Percentiles rank a stretch among this genome's conserved stretches.
Conservation (phyloP, 495 filamentous ascomycete species). For the Rhypophila decipiens region DNA sequence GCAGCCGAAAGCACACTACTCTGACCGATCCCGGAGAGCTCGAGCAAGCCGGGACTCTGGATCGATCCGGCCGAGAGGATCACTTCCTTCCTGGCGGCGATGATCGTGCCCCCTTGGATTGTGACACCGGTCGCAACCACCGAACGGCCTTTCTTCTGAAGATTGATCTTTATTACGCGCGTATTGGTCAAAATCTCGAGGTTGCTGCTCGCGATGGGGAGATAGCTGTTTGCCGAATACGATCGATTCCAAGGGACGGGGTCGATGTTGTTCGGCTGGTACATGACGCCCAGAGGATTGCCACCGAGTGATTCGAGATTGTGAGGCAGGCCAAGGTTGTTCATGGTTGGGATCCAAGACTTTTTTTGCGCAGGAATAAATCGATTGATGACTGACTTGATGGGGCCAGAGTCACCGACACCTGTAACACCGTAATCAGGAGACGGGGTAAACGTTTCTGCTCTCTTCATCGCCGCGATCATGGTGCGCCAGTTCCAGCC, state of each 20-base stretch:
- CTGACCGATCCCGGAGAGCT: conserved; percentile 51
- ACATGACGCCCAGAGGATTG: conserved; percentile 30
- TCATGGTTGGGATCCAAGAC: conserved; percentile 24
- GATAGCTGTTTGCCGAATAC: conserved; percentile 27
- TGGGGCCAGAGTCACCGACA: conserved; percentile 18
- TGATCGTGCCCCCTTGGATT: conserved; percentile 16
- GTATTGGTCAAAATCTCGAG: conserved; percentile 16
- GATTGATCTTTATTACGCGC: conserved; percentile 16
- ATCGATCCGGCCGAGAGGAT: conserved; percentile 50
- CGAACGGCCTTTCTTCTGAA: conserved; percentile 6
- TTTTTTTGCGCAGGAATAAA: conserved; percentile 21
- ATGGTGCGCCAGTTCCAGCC: conserved; percentile 51
- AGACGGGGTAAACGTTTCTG: conserved; percentile 27
- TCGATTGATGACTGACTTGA: conserved; percentile 28
- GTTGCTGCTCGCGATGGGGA: conserved; percentile 15
- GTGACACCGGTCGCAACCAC: conserved; percentile 22
- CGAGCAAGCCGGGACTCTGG: conserved; percentile 46
- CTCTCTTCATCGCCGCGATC: conserved; percentile 26
- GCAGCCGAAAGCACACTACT: conserved; percentile 27
- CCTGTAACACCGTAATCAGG: conserved; percentile 8
- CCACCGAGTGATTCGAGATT: conserved; percentile 32
- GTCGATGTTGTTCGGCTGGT: conserved; percentile 33
- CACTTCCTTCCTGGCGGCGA: conserved; percentile 43
- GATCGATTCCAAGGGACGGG: conserved; percentile 29
- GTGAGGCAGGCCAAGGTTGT: conserved; percentile 20